phyloP scores from a whole-genome alignment of 2,329 filamentous ascomycete species.

The Fusarium sp. region DNA sequence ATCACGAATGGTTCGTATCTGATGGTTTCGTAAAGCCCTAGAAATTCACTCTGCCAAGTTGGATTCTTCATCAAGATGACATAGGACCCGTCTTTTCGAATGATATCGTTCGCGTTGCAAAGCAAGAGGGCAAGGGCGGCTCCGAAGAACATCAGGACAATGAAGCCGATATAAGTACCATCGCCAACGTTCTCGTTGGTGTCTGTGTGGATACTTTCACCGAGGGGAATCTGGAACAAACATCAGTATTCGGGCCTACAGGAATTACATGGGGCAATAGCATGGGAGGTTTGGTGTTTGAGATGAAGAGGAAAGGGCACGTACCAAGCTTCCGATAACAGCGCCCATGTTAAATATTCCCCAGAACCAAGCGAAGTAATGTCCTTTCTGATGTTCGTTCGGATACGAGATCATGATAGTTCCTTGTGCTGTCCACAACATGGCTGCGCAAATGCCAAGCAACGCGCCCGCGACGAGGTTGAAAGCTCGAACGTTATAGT shows the following conservation, averaged over 20 bases:
- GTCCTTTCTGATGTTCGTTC: slow-evolving; percentile 83
- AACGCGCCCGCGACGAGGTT: slow-evolving; percentile 80
- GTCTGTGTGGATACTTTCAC: slow-evolving; percentile 34
- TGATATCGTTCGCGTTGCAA: slow-evolving; percentile 78
- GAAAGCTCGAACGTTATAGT: slow-evolving; percentile 61
- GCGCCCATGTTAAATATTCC: slow-evolving; percentile 93
- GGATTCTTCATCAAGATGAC: slow-evolving; percentile 94
- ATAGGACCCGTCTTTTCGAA: slow-evolving; percentile 82
- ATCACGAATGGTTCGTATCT: slow-evolving; percentile 77
- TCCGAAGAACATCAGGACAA: slow-evolving; percentile 82
- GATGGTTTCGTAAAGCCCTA: slow-evolving; percentile 82
- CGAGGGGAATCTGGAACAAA: slow-evolving; percentile 69
- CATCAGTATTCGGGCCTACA: neutral
- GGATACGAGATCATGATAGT: slow-evolving; percentile 94
- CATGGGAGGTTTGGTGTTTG: too few species aligned
- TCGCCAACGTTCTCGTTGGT: slow-evolving; percentile 67
- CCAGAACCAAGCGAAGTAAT: slow-evolving; percentile 94
- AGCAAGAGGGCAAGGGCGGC: slow-evolving; percentile 78
- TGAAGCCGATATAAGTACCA: slow-evolving; percentile 88
- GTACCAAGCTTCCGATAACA: slow-evolving; percentile 81
- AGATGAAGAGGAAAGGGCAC: slow-evolving; percentile 12
- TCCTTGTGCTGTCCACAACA: slow-evolving; percentile 87
- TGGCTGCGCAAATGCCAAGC: slow-evolving; percentile 82
- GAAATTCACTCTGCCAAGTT: slow-evolving; percentile 84
- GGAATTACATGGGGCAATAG: too few species aligned